Conservation (phyloP, 2,329 filamentous ascomycete genomes). For the Verticillium isaacii region DNA sequence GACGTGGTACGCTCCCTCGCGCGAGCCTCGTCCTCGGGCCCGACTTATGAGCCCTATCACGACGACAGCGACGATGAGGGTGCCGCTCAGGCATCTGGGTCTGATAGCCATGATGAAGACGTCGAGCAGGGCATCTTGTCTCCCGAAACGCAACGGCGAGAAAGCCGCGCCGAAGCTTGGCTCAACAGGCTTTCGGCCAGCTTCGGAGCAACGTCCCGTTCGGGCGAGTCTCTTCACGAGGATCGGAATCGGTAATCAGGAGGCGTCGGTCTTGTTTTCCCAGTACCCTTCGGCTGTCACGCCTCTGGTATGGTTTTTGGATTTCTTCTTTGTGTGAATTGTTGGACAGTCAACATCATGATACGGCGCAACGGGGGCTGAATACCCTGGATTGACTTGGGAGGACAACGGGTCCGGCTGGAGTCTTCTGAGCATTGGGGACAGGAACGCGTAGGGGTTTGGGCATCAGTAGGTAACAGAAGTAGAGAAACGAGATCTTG, state of each 20-base stretch:
- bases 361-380: not conserved
- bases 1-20: constrained; percentile 78
- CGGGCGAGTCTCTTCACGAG: constrained; percentile 7
- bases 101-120: constrained; percentile 27
- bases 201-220: constrained; percentile 7
- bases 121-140: constrained; percentile 37
- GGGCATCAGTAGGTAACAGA: not conserved
- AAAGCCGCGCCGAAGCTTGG: constrained; percentile 28
- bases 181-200: constrained; percentile 30
- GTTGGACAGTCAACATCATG: not conserved
- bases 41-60: constrained; percentile 50
- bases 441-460: not conserved
- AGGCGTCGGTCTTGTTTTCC: not conserved
- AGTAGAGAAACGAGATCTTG: not conserved
- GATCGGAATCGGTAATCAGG: constrained; percentile 6
- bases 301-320: not conserved
- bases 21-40: constrained; percentile 43
- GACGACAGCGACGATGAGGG: constrained; percentile 45
- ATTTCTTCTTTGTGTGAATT: not conserved
- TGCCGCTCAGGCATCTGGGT: not conserved
- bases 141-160: constrained; percentile 12
- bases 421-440: not conserved
- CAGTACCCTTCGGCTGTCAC: not conserved
- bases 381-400: not conserved
- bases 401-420: not conserved